These are phyloP conservation scores for Beauveria sp. DNA, from an alignment of 2,329 filamentous ascomycete species.

Conservation along the genomic window DNA sequence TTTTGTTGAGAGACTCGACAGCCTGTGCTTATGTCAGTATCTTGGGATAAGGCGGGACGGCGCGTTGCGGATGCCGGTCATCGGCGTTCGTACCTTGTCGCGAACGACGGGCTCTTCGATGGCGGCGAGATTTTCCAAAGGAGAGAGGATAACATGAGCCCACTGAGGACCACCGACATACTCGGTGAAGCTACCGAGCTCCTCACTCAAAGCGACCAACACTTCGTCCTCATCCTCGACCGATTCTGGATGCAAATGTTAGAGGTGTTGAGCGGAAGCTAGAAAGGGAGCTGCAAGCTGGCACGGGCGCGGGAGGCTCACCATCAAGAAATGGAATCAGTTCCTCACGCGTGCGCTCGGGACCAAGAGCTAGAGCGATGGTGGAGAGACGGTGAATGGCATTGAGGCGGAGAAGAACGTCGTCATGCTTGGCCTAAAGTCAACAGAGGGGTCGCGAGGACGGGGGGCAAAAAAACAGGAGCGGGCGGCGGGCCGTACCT, in stretches of 20 bases:
- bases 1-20: constrained; percentile 98
- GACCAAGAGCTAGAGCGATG: constrained; percentile 90
- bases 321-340: constrained; percentile 98
- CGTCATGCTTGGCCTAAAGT: constrained; percentile 68
- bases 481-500: constrained; percentile 51
- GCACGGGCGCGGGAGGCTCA: constrained; percentile 42
- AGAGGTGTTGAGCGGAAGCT: constrained; percentile 14
- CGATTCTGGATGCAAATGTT: constrained; percentile 58
- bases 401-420: constrained; percentile 95
- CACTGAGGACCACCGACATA: constrained; percentile 92
- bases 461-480: constrained; percentile 14
- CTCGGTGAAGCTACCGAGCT: constrained; percentile 93
- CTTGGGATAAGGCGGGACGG: neutral
- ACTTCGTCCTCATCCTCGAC: constrained; percentile 99
- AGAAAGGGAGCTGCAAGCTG: constrained; percentile 14
- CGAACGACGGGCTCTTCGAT: constrained; percentile 97
- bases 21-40: constrained; percentile 49
- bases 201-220: constrained; percentile 90
- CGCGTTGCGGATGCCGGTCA: neutral
- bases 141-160: constrained; percentile 92
- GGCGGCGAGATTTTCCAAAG: constrained; percentile 93
- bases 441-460: constrained; percentile 18
- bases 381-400: constrained; percentile 97
- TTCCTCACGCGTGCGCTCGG: constrained; percentile 95
- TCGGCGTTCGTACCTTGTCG: constrained; percentile 67